Percentiles rank a stretch among this genome's conserved stretches.
These are phyloP conservation scores for Globisporangium mamillatum DNA, from an alignment of 352 stramenopile species.

Conservation along the genomic window DNA sequence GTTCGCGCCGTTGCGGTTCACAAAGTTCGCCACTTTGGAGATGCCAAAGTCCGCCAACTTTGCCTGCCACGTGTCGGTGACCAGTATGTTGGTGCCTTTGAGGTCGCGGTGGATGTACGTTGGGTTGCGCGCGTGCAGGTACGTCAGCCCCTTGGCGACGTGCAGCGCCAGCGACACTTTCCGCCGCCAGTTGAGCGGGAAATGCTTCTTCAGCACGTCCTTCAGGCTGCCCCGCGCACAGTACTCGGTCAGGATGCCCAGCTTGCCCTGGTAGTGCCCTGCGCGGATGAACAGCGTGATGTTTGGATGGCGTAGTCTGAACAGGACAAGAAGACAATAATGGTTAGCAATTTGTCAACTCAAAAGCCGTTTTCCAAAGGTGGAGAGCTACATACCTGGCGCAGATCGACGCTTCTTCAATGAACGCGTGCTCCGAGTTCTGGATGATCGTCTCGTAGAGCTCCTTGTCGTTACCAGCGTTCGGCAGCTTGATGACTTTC, in stretches of 20 bases:
- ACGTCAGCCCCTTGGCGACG: slow-evolving; percentile 66
- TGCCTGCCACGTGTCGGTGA: slow-evolving; percentile 72
- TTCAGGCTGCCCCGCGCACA: slow-evolving; percentile 61
- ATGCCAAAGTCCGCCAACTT: slow-evolving; percentile 81
- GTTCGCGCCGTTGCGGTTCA: slow-evolving; percentile 33
- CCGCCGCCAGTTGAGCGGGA: slow-evolving; percentile 56
- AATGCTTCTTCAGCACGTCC: slow-evolving; percentile 56
- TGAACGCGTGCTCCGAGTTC: slow-evolving; percentile 59
- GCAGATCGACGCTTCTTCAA: slow-evolving; percentile 58
- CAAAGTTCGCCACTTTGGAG: slow-evolving; percentile 63
- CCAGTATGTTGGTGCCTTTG: slow-evolving; percentile 71
- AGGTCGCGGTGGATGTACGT: slow-evolving; percentile 75
- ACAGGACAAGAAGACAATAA: background rate
- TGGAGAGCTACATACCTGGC: slow-evolving; percentile 17
- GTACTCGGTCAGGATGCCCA: slow-evolving; percentile 71
- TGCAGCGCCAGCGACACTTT: slow-evolving; percentile 67
- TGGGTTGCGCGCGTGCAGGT: slow-evolving; percentile 68
- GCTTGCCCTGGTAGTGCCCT: slow-evolving; percentile 51
- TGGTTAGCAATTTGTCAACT: background rate
- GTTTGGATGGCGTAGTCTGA: slow-evolving; percentile 58
- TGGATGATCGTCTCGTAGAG: slow-evolving; percentile 67
- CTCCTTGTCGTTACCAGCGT: slow-evolving; percentile 24
- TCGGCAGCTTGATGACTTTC: slow-evolving; percentile 59
- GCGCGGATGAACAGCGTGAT: slow-evolving; percentile 75
- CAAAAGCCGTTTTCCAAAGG: background rate